Base-by-base conservation (phyloP, 1,139 yeast species). In the Scheffersomyces titani region DNA sequence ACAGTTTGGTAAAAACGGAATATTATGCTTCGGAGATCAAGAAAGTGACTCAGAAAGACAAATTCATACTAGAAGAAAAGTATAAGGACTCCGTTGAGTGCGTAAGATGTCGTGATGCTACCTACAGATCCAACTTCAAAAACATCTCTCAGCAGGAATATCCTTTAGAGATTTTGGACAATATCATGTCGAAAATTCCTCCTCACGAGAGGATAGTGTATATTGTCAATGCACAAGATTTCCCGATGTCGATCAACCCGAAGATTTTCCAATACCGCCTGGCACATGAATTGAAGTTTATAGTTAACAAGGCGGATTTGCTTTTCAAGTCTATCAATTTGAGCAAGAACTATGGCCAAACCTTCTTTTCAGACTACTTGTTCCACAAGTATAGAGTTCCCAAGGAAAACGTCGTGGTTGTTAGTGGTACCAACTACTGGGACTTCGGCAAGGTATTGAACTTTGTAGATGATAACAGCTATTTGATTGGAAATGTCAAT, bases 401-500 rank as follows among this genome's bases (percentile, higher is more conserved):
- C 2, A 74, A 78, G 0, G 73, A 74, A 6, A 80, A 86, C 49
- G 83, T 86, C 0, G 72, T 80, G 51, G 70, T 82, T 1, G 78
- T 80, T 0, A 84, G 89, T 52, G 84, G 86, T 0, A 68, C 72
- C 19, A 74, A 72, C 45, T 75, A 76, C 46, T 88, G 92, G 93
- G 81, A 83, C 51, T 64, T 83, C 5, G 70, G 72, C 6, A 65
- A 67, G 1, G 55, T 71, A 11, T 62, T 83, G 21, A 62, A 68
- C 11, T 67, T 85, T 24, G 78, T 83, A 0, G 65, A 73, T 6
- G 77, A 76, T 22, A 78, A 71, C 44, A 63, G 86, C 30, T 88
- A 85, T 65, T 70, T 92, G 45, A 75, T 91, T 13, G 97, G 98
- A 1, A 81, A 81, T 61, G 86, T 90, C 9, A 91, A 91, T 66